Percentiles rank a stretch among this genome's conserved stretches.
Conservation (phyloP, 2,329 filamentous ascomycete species). For the Scleromitrula shiraiana region DNA sequence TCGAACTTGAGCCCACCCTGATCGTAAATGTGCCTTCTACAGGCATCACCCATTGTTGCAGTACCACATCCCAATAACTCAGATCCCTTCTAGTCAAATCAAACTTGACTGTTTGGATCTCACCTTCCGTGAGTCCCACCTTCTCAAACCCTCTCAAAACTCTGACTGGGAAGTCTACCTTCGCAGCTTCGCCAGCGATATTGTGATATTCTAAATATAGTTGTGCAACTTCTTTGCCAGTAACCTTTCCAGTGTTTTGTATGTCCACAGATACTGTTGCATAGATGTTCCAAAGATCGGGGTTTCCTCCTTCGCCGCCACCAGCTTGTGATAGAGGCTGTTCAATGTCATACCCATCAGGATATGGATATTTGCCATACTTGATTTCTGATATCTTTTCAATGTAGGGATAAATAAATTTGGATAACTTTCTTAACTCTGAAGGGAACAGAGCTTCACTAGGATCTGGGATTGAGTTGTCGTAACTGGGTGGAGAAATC, state of each 20-base stretch:
- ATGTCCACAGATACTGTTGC: conserved; percentile 47
- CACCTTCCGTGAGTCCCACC: conserved; percentile 41
- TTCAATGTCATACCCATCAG: conserved; percentile 38
- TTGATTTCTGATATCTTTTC: conserved; percentile 31
- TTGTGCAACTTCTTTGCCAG: conserved; percentile 48
- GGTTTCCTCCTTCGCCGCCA: conserved; percentile 52
- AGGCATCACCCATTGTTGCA: conserved; percentile 59
- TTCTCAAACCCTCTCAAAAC: conserved; percentile 69
- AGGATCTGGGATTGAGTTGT: conserved; percentile 41
- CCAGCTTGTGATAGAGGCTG: conserved; percentile 49
- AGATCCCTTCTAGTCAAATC: conserved; percentile 53
- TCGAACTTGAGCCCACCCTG: conserved; percentile 33
- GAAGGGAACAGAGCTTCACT: conserved; percentile 47
- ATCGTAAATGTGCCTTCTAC: conserved; percentile 37
- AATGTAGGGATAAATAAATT: conserved; percentile 60
- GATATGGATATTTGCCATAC: conserved; percentile 33
- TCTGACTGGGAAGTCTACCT: conserved; percentile 53
- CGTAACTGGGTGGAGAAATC: conserved; percentile 40
- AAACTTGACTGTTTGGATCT: conserved; percentile 42
- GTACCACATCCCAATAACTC: conserved; percentile 68
- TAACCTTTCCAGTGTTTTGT: conserved; percentile 47
- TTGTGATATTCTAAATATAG: conserved; percentile 41
- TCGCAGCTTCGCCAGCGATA: conserved; percentile 16
- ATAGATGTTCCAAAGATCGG: conserved; percentile 46
- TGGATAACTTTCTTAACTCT: conserved; percentile 47